These are phyloP conservation scores for Coemansia sp. DNA, from an alignment of 192 early-diverging fungal species.

Conservation along the genomic window DNA sequence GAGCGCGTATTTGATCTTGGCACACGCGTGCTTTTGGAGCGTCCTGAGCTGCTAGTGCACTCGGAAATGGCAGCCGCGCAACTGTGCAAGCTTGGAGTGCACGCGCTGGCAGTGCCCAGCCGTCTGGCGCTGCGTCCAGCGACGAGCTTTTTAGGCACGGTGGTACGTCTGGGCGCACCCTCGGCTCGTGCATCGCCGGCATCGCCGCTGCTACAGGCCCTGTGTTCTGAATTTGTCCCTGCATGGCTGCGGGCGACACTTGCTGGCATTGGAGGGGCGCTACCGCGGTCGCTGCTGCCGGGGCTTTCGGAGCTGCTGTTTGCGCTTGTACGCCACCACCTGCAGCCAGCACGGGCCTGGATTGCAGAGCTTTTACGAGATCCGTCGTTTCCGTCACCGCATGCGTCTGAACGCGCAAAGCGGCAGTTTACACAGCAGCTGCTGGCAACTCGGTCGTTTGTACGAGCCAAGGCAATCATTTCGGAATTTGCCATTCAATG, in stretches of 20 bases:
- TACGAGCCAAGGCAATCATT: conserved; percentile 25
- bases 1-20: conserved; percentile 38
- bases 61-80: conserved; percentile 9
- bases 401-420: conserved; percentile 24
- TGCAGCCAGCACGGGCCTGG: conserved; percentile 6
- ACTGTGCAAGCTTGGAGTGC: conserved; percentile 36
- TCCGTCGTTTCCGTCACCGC: conserved; percentile 33
- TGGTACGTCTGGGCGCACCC: conserved; percentile 27
- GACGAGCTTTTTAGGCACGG: conserved; percentile 33
- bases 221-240: conserved; percentile 33
- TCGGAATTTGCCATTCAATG: conserved; percentile 40
- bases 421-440: conserved; percentile 32
- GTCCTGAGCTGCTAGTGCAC: conserved; percentile 15
- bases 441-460: conserved; percentile 33
- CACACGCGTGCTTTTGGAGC: conserved; percentile 31
- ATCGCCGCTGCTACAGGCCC: conserved; percentile 4
- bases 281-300: conserved; percentile 48
- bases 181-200: conserved; percentile 2
- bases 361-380: conserved; percentile 28
- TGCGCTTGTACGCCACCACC: conserved; percentile 43
- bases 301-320: conserved; percentile 45
- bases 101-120: conserved; percentile 42
- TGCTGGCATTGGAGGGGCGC: conserved; percentile 41
- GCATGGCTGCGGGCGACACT: conserved; percentile 41
- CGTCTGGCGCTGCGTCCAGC: conserved; percentile 43